Evolutionary conservation across 2,329 filamentous ascomycete genomes (phyloP), one percentile per base, ranked within the genome.

Genomic region (Tetracladium maxilliforme): DNA sequence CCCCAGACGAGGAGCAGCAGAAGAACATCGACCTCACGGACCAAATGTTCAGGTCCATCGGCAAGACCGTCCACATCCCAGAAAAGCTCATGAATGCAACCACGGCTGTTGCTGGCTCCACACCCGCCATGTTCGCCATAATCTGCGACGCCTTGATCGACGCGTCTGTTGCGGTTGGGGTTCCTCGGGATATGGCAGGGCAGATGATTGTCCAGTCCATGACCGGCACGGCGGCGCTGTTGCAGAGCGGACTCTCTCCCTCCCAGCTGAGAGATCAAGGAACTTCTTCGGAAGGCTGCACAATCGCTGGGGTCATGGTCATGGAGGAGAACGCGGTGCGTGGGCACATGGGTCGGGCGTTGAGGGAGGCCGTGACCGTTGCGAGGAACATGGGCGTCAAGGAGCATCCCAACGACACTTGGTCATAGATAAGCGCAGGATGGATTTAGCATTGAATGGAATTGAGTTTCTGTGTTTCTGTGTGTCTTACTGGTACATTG

Each of bases 161-260:
- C 30, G 68, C 65, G 0, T 63, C 60, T 0, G 65, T 73, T 1
- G 66, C 68, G 1, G 68, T 70, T 46, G 69, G 69, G 0, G 39
- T 74, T 10, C 65, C 66, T 1, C 43, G 66, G 8, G 57, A 57
- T 3, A 54, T 63, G 34, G 68, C 68, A 1, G 60, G 65, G 31
- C 44, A 57, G 4, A 71, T 72, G 61, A 64, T 66, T 29, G 61
- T 63, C 9, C 68, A 73, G 43, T 62, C 61, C 2, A 68, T 70
- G 59, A 49, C 54, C 23, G 68, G 69, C 1, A 64, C 66, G 0
- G 62, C 66, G 0, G 57, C 54, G 27, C 54, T 73, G 20, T 45
- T 70, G 19, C 54, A 49, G 16, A 44, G 39, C 22, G 64, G 64
- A 1, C 54, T 69, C 33, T 65, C 70, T 35, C 65, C 67, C 0